These are phyloP conservation scores for Scheffersomyces lignicola DNA, from an alignment of 1,139 yeast species.

Conservation along the genomic window DNA sequence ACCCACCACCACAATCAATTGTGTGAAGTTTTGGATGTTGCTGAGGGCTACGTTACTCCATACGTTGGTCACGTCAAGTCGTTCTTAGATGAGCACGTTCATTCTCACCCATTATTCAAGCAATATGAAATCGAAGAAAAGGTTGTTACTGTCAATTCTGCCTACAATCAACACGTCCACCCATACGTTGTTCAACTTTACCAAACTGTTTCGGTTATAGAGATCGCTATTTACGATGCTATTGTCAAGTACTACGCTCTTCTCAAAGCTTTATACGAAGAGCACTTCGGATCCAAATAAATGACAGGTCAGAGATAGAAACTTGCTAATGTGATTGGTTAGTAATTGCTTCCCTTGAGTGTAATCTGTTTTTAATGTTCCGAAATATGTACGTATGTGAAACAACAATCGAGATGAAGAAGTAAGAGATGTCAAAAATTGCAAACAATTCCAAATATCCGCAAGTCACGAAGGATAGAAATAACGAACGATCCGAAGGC, in stretches of 20 bases:
- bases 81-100: conserved; percentile 39
- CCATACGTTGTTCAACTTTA: conserved; percentile 27
- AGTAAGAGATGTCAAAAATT: no score
- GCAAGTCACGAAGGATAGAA: no score
- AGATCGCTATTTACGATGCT: conserved; percentile 22
- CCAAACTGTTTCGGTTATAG: conserved; percentile 27
- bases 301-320: no score
- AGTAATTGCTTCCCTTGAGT: no score
- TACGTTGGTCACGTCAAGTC: conserved; percentile 26
- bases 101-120: conserved; percentile 35
- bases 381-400: no score
- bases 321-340: neutral
- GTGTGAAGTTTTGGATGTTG: conserved; percentile 36
- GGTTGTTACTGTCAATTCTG: conserved; percentile 17
- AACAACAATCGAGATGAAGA: no score
- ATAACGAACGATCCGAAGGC: no score
- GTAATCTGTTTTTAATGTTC: no score
- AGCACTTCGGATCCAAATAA: conserved; percentile 4
- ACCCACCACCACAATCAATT: conserved; percentile 32
- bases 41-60: conserved; percentile 31
- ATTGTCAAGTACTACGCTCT: conserved; percentile 11
- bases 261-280: conserved; percentile 10
- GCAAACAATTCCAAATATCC: no score
- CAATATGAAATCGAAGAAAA: conserved; percentile 35
- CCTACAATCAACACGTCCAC: conserved; percentile 22